Conservation (phyloP, 768 basidiomycete genomes). For the Cyathus striatus region DNA sequence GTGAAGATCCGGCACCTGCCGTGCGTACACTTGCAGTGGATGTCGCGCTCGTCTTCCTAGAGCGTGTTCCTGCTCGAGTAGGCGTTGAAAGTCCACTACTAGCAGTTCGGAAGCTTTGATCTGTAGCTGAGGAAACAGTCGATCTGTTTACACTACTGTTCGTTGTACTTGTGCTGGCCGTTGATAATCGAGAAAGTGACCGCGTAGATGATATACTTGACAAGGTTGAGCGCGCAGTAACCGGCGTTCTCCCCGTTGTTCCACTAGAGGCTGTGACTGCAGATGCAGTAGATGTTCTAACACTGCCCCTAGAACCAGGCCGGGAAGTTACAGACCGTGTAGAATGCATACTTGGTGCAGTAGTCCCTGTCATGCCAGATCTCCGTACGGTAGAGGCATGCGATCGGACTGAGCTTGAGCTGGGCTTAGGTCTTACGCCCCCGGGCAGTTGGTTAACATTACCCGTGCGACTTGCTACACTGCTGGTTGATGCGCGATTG, state of each 20-base stretch:
- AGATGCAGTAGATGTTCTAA: slow-evolving; percentile 8
- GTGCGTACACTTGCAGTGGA: slow-evolving; percentile 10
- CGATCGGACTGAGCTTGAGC: slow-evolving; percentile 30
- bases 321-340: slow-evolving; percentile 7
- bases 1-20: slow-evolving; percentile 9
- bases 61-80: slow-evolving; percentile 14
- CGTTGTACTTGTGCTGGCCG: background rate
- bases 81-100: slow-evolving; percentile 22
- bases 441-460: slow-evolving; percentile 4
- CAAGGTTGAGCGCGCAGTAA: background rate
- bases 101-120: slow-evolving; percentile 36
- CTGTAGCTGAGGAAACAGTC: slow-evolving; percentile 10
- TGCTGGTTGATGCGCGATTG: slow-evolving; percentile 20
- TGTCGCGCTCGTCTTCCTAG: slow-evolving; percentile 24
- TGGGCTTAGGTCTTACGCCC: slow-evolving; percentile 24
- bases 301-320: slow-evolving; percentile 22
- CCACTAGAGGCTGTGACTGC: background rate
- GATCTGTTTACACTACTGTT: slow-evolving; percentile 9
- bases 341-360: background rate
- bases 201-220: background rate
- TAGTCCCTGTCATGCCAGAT: background rate
- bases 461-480: slow-evolving; percentile 10
- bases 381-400: slow-evolving; percentile 25
- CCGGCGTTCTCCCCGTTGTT: background rate
- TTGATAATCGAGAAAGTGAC: background rate